phyloP scores from a whole-genome alignment of 305 asterid genomes.

The Rubia balearica region DNA sequence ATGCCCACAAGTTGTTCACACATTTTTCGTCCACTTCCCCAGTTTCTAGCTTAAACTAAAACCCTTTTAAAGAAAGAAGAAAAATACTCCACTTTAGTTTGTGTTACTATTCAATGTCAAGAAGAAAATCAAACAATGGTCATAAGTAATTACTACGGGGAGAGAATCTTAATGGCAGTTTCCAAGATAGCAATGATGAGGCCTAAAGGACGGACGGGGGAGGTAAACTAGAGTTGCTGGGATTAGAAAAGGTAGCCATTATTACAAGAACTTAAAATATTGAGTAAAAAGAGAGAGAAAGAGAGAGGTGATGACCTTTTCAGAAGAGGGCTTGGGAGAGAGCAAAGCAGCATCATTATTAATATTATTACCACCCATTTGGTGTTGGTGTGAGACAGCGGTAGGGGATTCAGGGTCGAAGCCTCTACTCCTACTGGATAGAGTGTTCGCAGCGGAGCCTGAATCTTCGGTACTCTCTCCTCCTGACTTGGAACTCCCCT shows the following conservation, averaged over 20 bases:
- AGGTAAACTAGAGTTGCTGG: slow-evolving; percentile 48
- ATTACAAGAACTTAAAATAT: slow-evolving; percentile 32
- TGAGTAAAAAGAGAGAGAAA: slow-evolving; percentile 10
- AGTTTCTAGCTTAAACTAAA: not conserved
- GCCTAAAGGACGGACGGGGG: slow-evolving; percentile 9
- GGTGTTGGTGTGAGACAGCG: slow-evolving; percentile 40
- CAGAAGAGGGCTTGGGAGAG: slow-evolving; percentile 38
- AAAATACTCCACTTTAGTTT: no score
- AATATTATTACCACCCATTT: slow-evolving; percentile 30
- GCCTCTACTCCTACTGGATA: slow-evolving; percentile 35
- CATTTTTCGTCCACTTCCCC: not conserved
- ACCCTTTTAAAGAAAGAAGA: not conserved
- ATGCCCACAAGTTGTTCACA: not conserved
- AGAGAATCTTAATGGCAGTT: slow-evolving; percentile 18
- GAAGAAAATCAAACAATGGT: not conserved
- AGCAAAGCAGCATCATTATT: slow-evolving; percentile 10
- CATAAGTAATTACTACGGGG: no score
- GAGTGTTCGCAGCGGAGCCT: slow-evolving; percentile 53
- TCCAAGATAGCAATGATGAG: slow-evolving; percentile 34
- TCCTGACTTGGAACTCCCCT: slow-evolving; percentile 81
- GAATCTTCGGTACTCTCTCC: slow-evolving; percentile 65
- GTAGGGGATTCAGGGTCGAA: slow-evolving; percentile 62
- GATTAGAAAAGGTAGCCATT: slow-evolving; percentile 39
- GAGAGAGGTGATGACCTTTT: slow-evolving; percentile 42
- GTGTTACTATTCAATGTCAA: no score